phyloP scores from a whole-genome alignment of 1,284 basidiomycete genomes.

The Rhodotorula glutinis region DNA sequence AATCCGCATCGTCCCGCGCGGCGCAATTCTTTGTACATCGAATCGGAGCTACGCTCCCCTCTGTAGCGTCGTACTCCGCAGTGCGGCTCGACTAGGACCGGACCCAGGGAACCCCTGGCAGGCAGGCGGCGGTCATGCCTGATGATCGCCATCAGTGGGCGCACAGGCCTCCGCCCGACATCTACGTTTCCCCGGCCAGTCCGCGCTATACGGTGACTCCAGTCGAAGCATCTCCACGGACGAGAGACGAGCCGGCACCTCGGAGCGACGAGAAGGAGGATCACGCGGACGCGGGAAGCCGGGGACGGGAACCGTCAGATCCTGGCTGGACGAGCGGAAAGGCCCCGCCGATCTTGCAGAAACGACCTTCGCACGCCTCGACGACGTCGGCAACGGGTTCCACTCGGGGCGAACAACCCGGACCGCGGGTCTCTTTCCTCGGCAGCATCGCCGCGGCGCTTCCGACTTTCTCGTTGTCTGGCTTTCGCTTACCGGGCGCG shows the following conservation, averaged over 20 bases:
- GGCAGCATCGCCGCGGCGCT: conserved; percentile 9
- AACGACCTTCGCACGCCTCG: not conserved
- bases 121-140: not conserved
- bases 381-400: not conserved
- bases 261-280: no score
- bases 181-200: conserved; percentile 15
- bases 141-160: not conserved
- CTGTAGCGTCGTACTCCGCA: no score
- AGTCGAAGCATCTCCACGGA: not conserved
- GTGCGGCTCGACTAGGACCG: no score
- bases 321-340: not conserved
- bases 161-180: not conserved
- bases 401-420: not conserved
- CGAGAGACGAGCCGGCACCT: not conserved
- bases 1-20: no score
- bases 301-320: not conserved
- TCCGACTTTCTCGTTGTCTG: not conserved
- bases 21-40: no score
- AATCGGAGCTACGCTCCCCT: no score
- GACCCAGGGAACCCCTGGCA: no score
- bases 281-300: no score
- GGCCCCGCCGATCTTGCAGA: not conserved
- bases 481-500: conserved; percentile 2
- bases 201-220: not conserved
- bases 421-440: conserved; percentile 2